A percentile compares a stretch with the other conserved stretches of the same genome.
Evolutionary conservation across 2,329 filamentous ascomycete species (phyloP).

Genomic region (Sarocladium oryzae): DNA sequence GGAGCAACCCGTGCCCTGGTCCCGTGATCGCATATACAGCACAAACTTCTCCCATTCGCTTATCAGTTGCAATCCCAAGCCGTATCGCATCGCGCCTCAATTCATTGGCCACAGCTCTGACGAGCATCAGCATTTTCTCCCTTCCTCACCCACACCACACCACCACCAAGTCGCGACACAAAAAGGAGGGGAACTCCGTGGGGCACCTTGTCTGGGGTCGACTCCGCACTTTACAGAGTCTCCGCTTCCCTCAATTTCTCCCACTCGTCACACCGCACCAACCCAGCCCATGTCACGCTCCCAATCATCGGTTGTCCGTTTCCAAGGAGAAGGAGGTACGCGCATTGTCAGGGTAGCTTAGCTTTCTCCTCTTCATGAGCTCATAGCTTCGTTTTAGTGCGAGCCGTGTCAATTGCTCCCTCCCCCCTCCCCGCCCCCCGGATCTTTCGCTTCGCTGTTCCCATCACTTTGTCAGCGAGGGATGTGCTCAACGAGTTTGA

Average conservation of each 20-base stretch:
- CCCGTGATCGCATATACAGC: neutral
- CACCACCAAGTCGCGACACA: neutral
- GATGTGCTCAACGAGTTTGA: no score
- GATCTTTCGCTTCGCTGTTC: no score
- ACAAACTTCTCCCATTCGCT: no score
- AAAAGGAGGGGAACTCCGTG: conserved; percentile 6
- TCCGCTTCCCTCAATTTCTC: neutral
- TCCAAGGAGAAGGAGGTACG: neutral
- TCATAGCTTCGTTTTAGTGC: neutral
- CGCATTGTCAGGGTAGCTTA: neutral
- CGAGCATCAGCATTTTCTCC: neutral
- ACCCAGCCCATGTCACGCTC: neutral
- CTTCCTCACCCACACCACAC: neutral
- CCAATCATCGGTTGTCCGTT: neutral
- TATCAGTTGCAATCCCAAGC: no score
- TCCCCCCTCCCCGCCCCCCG: neutral
- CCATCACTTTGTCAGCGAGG: no score
- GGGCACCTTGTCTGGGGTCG: conserved; percentile 4
- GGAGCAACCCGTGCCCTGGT: neutral
- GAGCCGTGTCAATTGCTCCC: neutral
- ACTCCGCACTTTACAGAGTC: neutral
- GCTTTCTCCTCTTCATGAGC: neutral
- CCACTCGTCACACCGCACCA: neutral
- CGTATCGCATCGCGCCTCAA: no score
- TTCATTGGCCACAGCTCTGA: no score